Evolutionary conservation across 768 basidiomycete species (phyloP), one percentile per base, ranked within the genome.

Genomic region (Tricholoma terreum): DNA sequence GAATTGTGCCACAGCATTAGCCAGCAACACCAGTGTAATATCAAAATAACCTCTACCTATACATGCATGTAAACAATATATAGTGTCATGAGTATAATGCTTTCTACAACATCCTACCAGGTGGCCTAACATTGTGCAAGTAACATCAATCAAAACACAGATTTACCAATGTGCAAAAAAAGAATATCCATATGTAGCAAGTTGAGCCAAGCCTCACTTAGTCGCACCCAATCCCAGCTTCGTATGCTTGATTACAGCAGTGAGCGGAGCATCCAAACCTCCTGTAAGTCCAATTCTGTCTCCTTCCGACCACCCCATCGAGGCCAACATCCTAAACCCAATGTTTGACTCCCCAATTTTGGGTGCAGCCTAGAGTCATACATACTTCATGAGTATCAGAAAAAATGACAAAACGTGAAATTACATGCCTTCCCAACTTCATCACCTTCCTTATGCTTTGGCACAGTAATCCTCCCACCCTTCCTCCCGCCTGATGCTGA

Each of bases 281-380:
- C 74, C 81, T 7, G 79, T 75, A 6, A 72, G 65, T 0, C 94
- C 94, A 63, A 96, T 94, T 11, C 80, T 75, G 40, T 84, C 79
- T 0, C 94, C 94, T 64, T 93, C 90, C 3, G 82, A 69, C 94
- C 94, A 96, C 40, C 95, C 95, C 95, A 98, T 97, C 58, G 81
- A 77, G 14, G 87, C 84, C 60, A 98, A 69, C 84, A 98, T 83
- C 73, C 74, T 83, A 75, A 96, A 97, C 0, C 96, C 96, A 50
- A 94, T 66, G 63, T 98, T 98, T 2, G 83, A 75, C 60, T 82
- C 77, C 12, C 82, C 86, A 54, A 98, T 88, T 74, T 87, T 92
- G 1, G 90, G 90, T 12, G 92, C 92, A 49, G 86, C 86, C 80
- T 89, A 60, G 50, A 51, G 60, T 4, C 9, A 54, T 55, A 51